Base-by-base conservation (phyloP, 139 green algal genomes). In the Trebouxia sp. region DNA sequence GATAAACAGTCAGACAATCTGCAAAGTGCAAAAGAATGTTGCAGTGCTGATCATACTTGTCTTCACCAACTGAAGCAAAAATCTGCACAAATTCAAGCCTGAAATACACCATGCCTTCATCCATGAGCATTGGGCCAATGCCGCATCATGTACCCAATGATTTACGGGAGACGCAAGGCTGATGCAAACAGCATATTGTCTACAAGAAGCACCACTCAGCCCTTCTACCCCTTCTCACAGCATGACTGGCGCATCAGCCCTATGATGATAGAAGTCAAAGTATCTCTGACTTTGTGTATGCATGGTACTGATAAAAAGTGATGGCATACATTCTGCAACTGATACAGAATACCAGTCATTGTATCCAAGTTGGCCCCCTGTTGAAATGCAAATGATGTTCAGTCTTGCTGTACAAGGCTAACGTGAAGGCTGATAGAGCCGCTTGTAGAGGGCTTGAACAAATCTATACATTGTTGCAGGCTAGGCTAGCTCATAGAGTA, bases 161-260 rank as follows among this genome's bases (percentile, higher is more conserved):
- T 70, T n/a, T 43, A 70, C 9, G 58, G 58, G 58, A 70, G 58
- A 12, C 56, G 56, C 56, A 67, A 41, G 56, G 39, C 56, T 67
- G 56, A 67, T 67, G 56, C 56, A 67, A 28, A 67, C 56, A 67
- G 56, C 56, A 67, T 67, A 67, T 67, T 67, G 56, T 7, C 56
- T 67, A 28, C 56, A 41, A n/a, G 38, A n/a, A 38, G 56, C 56
- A 67, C 56, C 38, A 67, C 56, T 53, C 14, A 70, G 58, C 58
- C 58, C 58, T 70, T 70, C 58, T 70, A 70, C 30, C 58, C 58
- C 58, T 70, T 70, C 58, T 70, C 58, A 70, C 41, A 70, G 58
- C 58, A 24, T 70, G 9, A 43, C 14, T 70, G 12, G 58, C 14
- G 58, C 58, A 70, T 26, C 58, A 70, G 58, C 58, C 58, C 14